Evolutionary conservation across 1,139 yeast genomes (phyloP), one percentile per base, ranked within the genome.

Genomic region (Hyphopichia pseudoburtonii): DNA sequence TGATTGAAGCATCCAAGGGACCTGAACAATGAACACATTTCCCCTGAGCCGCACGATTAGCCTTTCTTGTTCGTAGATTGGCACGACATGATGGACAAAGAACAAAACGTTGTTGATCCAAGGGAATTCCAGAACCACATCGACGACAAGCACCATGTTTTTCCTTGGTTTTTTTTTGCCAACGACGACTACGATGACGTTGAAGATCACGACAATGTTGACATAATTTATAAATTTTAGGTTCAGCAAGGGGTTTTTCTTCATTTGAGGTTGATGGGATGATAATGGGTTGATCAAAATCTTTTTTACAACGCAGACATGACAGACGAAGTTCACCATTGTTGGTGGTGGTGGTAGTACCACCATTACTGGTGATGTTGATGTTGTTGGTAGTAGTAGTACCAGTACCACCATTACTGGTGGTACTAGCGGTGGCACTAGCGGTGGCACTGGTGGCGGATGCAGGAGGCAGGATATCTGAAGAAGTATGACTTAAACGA

Each of bases 1-100:
- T 60, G 24, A 70, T 68, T 29, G 69, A 62, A 8, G 68, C 58
- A 41, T 77, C 79, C 34, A 79, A 65, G 3, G 82, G 80, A 1
- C 85, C 85, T 2, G 80, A 67, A 47, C 87, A 81, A 51, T 81
- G 86, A 7, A 80, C 83, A 59, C 87, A 81, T 48, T 73, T 73
- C 1, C 87, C 86, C 46, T 72, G 75, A 10, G 80, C 78, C 6
- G 79, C 82, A 28, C 87, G 60, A 42, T 66, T 70, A 0, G 80
- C 78, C 48, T 81, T 81, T 35, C 80, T 60, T 4, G 72, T 64
- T 40, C 86, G 64, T 30, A 80, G 61, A 35, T 73, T 71, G 47
- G 66, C 70, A 27, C 87, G 64, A 50, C 87, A 81, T 25, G 64
- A 66, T 2, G 80, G 78, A 59, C 87, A 81, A 37, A 81, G 60